Evolutionary conservation across 2,329 filamentous ascomycete species (phyloP), one percentile per base, ranked within the genome.

Genomic region (Trichothecium roseum): DNA sequence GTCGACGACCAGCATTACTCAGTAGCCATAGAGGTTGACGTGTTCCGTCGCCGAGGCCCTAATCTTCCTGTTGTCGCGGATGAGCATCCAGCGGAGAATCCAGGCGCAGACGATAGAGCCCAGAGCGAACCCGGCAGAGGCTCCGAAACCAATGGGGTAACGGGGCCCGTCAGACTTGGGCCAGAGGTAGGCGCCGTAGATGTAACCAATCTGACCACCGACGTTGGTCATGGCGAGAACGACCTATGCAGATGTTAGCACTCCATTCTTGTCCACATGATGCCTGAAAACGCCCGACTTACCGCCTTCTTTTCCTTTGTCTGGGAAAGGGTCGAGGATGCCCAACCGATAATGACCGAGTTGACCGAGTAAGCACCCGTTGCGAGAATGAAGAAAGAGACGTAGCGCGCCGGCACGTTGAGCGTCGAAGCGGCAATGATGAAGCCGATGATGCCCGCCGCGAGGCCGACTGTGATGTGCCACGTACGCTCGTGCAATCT

Each of bases 381-480:
- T 7, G 60, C 50, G 41, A 64, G 60, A 39, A 64, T 63, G 37
- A 63, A 61, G 46, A 59, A 62, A 16, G 58, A 54, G 7, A 58
- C 46, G 36, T 64, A 64, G 7, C 74, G 70, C 5, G 69, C 72
- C 2, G 69, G 70, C 2, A 64, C 53, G 45, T 72, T 72, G 18
- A 63, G 49, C 0, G 72, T 77, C 3, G 65, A 64, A 66, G 76
- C 75, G 55, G 63, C 66, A 47, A 78, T 77, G 49, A 77, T 48
- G 53, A 77, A 77, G 16, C 72, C 72, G 8, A 69, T 44, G 2
- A 73, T 50, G 14, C 72, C 72, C 29, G 68, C 57, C 28, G 60
- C 39, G 30, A 76, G 67, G 5, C 71, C 71, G 5, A 64, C 62
- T 1, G 64, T 66, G 30, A 69, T 68, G 35, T 70, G 66, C 62